Evolutionary conservation across 495 filamentous ascomycete species (phyloP), one percentile per base, ranked within the genome.

Genomic region (Penicillium diatomitis): DNA sequence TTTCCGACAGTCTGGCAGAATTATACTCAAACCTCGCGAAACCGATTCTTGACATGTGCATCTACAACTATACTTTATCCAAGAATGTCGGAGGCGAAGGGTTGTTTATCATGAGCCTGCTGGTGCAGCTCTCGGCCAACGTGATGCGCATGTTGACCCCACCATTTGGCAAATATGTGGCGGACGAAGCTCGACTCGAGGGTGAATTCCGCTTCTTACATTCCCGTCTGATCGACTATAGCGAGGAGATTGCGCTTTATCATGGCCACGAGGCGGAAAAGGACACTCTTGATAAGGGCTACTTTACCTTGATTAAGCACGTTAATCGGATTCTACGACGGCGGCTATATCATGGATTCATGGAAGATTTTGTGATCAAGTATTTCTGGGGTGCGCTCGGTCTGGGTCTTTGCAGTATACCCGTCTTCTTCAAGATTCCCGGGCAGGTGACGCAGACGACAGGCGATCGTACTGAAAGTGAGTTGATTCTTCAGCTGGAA

Each of bases 341-440:
- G 49, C 78, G 92, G 30, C 83, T 98, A 55, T 97, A 96, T 62
- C 89, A 98, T 59, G 90, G 89, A 8, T 83, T 98, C 52, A 96
- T 97, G 92, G 94, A 98, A 62, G 92, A 98, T 63, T 98, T 95
- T 69, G 87, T 97, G 9, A 91, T 97, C 58, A 98, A 98, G 69
- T 98, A 98, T 60, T 92, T 96, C 72, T 98, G 92, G 92, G 94
- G 94, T 45, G 92, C 92, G 4, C 56, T 98, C 41, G 92, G 92
- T 5, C 76, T 97, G 56, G 67, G 94, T 52, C 82, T 98, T n/a
- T 97, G 94, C 72, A 91, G 89, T 60, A 81, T 96, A 3, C 92
- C 92, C 2, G 91, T 97, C 0, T 98, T 98, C 65, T 87, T 97
- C 74, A 89, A 87, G 69, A 74, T 96, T 3, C 91, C 92, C 6